These are phyloP conservation scores for Lindgomyces ingoldianus DNA, from an alignment of 495 filamentous ascomycete genomes.

Conservation along the genomic window DNA sequence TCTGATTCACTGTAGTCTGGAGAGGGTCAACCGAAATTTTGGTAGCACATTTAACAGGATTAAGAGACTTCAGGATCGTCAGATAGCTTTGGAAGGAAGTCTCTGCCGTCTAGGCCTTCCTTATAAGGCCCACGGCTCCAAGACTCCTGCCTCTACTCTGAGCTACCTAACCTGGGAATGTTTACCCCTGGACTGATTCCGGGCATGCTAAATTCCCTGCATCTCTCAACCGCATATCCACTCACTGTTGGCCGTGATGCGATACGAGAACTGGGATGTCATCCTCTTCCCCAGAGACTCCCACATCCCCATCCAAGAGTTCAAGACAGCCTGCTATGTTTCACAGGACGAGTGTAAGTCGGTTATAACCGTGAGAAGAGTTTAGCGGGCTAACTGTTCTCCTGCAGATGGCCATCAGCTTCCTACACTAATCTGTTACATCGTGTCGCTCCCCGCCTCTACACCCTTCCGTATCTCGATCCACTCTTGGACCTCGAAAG, in stretches of 20 bases:
- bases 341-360: constrained; percentile 63
- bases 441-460: constrained; percentile 64
- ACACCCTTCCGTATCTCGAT: constrained; percentile 74
- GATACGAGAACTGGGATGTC: constrained; percentile 84
- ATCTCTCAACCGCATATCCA: background rate
- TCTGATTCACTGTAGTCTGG: too few species aligned
- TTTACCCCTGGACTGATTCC: background rate
- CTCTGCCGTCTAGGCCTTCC: too few species aligned
- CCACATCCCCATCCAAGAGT: constrained; percentile 77
- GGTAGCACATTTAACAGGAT: too few species aligned
- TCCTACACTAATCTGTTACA: constrained; percentile 75
- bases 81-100: too few species aligned
- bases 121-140: too few species aligned
- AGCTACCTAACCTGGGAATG: background rate
- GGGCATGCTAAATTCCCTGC: background rate
- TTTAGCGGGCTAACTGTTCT: background rate
- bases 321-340: constrained; percentile 79
- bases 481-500: constrained; percentile 73
- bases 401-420: constrained; percentile 49
- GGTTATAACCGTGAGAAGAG: background rate
- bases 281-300: constrained; percentile 70
- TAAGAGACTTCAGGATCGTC: too few species aligned
- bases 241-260: constrained; percentile 55
- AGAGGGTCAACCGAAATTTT: too few species aligned
- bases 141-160: too few species aligned